Percentiles rank a stretch among this genome's conserved stretches.
Conservation (phyloP, 441 rosid genomes). For the Eutrema salsugineum region DNA sequence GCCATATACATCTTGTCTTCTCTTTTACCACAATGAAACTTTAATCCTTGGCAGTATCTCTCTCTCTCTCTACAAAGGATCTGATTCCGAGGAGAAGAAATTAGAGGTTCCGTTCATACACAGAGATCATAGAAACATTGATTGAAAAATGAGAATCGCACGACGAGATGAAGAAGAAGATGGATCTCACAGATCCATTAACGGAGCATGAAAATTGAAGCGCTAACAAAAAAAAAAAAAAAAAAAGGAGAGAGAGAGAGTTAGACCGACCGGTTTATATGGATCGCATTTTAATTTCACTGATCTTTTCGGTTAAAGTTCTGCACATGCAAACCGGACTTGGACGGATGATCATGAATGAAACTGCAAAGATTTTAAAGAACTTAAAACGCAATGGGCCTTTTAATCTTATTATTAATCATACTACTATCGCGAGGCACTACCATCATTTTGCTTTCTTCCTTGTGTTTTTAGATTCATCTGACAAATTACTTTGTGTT, state of each 20-base stretch:
- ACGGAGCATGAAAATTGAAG: slow-evolving; percentile 8
- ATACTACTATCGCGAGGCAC: too few relatives aligned
- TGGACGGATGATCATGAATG: not conserved
- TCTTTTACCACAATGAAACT: not conserved
- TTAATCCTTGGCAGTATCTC: not conserved
- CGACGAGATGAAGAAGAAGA: slow-evolving; percentile 12
- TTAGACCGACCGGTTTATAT: slow-evolving; percentile 14
- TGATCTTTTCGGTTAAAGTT: not conserved
- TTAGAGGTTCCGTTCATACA: not conserved
- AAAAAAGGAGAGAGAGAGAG: not conserved
- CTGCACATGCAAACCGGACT: not conserved
- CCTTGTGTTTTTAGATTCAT: too few relatives aligned
- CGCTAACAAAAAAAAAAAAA: not conserved
- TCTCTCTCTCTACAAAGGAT: slow-evolving; percentile 14
- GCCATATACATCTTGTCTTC: slow-evolving; percentile 70
- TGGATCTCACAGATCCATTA: slow-evolving; percentile 38
- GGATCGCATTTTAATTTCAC: not conserved
- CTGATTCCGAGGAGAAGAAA: not conserved
- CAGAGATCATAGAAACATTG: slow-evolving; percentile 16
- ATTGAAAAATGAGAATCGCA: not conserved
- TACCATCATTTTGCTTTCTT: too few relatives aligned
- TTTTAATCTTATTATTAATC: not conserved
- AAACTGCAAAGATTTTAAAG: not conserved
- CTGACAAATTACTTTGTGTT: too few relatives aligned
- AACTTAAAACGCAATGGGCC: not conserved